Conservation (phyloP, 139 green algal genomes). For the Coccomyxa sp. region DNA sequence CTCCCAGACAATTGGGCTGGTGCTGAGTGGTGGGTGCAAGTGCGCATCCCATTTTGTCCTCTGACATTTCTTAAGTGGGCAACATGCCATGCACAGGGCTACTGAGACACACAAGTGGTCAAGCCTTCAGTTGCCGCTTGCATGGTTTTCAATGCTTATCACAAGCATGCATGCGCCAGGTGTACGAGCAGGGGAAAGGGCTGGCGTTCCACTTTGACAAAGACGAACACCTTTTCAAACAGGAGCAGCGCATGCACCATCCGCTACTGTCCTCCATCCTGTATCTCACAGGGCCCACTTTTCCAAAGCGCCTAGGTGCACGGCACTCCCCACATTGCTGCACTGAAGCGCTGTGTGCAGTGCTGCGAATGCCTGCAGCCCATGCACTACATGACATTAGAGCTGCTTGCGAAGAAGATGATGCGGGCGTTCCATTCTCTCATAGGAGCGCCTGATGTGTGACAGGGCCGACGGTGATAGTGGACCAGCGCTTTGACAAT, state of each 20-base stretch:
- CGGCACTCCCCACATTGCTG: not conserved
- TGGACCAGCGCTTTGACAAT: conserved; percentile 50
- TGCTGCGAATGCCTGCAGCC: not conserved
- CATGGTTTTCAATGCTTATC: not conserved
- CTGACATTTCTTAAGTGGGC: not conserved
- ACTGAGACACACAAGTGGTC: not conserved
- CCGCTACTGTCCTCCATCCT: conserved; percentile 55
- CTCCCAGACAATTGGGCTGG: conserved; percentile 27
- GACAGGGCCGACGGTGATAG: conserved; percentile 60
- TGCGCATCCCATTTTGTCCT: conserved; percentile 17
- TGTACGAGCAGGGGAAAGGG: conserved; percentile 55
- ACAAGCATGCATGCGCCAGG: not conserved
- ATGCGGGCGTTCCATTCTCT: not conserved
- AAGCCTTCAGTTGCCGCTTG: not conserved
- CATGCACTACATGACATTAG: not conserved
- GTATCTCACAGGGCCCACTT: conserved; percentile 38
- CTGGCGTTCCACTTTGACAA: conserved; percentile 75
- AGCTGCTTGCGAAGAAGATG: not conserved
- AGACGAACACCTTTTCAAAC: conserved; percentile 51
- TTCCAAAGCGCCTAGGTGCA: conserved; percentile 2
- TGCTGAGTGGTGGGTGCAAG: conserved; percentile 61
- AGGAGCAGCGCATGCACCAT: conserved; percentile 34
- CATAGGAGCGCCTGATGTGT: not conserved
- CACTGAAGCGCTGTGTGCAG: not conserved
- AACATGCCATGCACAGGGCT: not conserved